A percentile compares a stretch with the other conserved stretches of the same genome.
phyloP scores from a whole-genome alignment of 345 rosid genomes.

The thale cress (Arabidopsis thaliana) region TAIR10.1 NC_003076.8:26480001-26480500 shows the following conservation, averaged over 20 bases:
- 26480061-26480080: slow-evolving; percentile 66
- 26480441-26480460: slow-evolving; percentile 11
- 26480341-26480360: slow-evolving; percentile 59
- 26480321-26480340: slow-evolving; percentile 29
- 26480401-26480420: slow-evolving; percentile 98
- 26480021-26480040: slow-evolving; percentile 82
- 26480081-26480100: slow-evolving; percentile 39
- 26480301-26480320: slow-evolving; percentile 47
- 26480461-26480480: not conserved
- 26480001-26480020: slow-evolving; percentile 60
- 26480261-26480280: slow-evolving; percentile 36
- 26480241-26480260: slow-evolving; percentile 20
- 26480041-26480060: slow-evolving; percentile 94
- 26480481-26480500: not conserved
- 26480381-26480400: slow-evolving; percentile 59
- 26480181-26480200: slow-evolving; percentile 49
- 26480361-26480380: slow-evolving; percentile 72
- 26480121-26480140: slow-evolving; percentile 49
- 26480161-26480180: slow-evolving; percentile 86
- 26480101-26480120: slow-evolving; percentile 35
- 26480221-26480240: slow-evolving; percentile 58
- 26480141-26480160: slow-evolving; percentile 62
- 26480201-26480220: slow-evolving; percentile 53
- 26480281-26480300: slow-evolving; percentile 50
- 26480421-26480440: slow-evolving; percentile 98